Conservation (phyloP, 768 basidiomycete species). For the Phylloporus sp. region DNA sequence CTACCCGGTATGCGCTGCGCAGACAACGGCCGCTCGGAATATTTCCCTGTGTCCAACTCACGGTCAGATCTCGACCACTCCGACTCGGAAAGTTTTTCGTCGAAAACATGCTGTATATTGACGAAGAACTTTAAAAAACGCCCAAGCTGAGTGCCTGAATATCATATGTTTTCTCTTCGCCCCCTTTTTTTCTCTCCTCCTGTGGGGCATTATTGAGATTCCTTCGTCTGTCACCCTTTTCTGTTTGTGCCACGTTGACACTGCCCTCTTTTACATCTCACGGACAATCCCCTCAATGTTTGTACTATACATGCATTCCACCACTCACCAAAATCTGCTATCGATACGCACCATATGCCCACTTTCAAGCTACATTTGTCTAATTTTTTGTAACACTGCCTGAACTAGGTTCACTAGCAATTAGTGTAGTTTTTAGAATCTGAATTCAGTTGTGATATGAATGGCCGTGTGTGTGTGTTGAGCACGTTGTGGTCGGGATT, state of each 20-base stretch:
- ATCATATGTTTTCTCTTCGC: slow-evolving; percentile 3
- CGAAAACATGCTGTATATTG: slow-evolving; percentile 22
- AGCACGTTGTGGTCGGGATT: slow-evolving; percentile 27
- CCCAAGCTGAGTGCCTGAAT: slow-evolving; percentile 27
- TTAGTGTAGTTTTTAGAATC: slow-evolving; percentile 29
- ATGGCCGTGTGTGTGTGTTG: slow-evolving; percentile 6
- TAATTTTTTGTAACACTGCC: slow-evolving; percentile 31
- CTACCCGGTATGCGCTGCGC: slow-evolving; percentile 14
- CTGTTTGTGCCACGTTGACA: slow-evolving; percentile 12
- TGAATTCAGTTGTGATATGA: slow-evolving; percentile 4
- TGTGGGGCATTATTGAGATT: slow-evolving; percentile 3
- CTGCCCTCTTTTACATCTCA: slow-evolving; percentile 17
- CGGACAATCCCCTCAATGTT: slow-evolving; percentile 19
- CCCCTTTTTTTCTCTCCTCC: slow-evolving; percentile 1
- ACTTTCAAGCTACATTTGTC: slow-evolving; percentile 19
- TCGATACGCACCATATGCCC: slow-evolving; percentile 26
- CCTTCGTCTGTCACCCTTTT: neutral
- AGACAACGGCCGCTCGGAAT: slow-evolving; percentile 29
- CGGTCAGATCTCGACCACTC: slow-evolving; percentile 33
- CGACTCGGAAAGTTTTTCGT: slow-evolving; percentile 22
- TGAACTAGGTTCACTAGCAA: slow-evolving; percentile 14
- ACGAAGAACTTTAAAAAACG: slow-evolving; percentile 24
- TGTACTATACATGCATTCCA: slow-evolving; percentile 28
- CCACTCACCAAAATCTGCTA: slow-evolving; percentile 10
- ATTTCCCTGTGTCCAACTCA: slow-evolving; percentile 35